phyloP scores from a whole-genome alignment of 2,329 filamentous ascomycete genomes.

The Teratosphaeria viscida region DNA sequence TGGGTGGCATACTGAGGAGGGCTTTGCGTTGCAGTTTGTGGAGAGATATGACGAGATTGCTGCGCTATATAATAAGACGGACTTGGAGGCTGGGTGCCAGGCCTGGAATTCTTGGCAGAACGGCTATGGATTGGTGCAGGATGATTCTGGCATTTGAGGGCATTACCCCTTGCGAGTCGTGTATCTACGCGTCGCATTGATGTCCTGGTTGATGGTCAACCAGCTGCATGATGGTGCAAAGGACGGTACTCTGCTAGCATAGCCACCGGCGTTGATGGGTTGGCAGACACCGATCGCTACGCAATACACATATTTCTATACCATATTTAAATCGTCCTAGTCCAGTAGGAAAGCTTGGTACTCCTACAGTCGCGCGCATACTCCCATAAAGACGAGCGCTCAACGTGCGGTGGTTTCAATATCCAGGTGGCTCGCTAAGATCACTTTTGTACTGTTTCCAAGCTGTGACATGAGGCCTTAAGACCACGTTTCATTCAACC shows the following conservation, averaged over 20 bases:
- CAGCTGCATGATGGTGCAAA: not conserved
- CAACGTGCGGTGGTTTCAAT: no score
- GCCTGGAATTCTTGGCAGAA: conserved; percentile 1
- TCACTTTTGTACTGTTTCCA: no score
- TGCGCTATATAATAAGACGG: conserved; percentile 1
- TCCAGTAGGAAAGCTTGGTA: no score
- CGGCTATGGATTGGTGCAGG: not conserved
- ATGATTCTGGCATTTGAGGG: not conserved
- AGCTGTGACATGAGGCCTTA: no score
- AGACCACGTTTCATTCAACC: no score
- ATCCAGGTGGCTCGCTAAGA: no score
- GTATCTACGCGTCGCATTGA: no score
- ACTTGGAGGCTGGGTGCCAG: not conserved
- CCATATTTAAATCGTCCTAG: not conserved
- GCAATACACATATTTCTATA: not conserved
- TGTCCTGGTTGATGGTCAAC: no score
- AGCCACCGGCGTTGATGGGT: not conserved
- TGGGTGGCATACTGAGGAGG: conserved; percentile 19
- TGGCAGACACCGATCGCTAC: not conserved
- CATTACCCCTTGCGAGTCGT: not conserved
- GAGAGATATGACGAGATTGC: conserved; percentile 5
- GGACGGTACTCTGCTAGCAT: not conserved
- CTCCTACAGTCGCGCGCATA: no score
- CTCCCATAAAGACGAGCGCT: no score
- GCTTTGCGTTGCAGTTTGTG: conserved; percentile 6